Evolutionary conservation across 108 stramenopile species (phyloP).

Genomic region (Pelagomonas calceolata): DNA sequence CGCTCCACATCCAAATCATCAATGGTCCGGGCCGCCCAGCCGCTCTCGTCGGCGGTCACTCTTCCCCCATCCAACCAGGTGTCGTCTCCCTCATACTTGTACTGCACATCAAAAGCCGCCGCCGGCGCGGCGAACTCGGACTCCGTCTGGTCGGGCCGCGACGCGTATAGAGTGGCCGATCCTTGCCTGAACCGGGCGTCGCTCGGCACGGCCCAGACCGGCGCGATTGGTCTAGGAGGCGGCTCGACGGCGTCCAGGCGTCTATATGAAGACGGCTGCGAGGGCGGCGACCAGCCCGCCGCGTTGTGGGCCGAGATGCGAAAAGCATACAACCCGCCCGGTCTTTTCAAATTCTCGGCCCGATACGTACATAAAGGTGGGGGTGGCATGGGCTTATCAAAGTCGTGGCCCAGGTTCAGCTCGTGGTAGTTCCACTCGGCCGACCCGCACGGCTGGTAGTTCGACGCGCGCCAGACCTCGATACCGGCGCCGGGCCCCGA

Average conservation of each 20-base stretch:
- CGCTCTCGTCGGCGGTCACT: not conserved
- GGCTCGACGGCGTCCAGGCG: not conserved
- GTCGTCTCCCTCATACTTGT: not conserved
- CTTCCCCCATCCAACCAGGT: not conserved
- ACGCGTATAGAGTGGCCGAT: not conserved
- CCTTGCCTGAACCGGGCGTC: not conserved
- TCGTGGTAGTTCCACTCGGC: not conserved
- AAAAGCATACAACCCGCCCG: not conserved
- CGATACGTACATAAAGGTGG: not conserved
- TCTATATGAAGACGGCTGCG: not conserved
- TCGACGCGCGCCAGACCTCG: not conserved
- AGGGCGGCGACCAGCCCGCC: not conserved
- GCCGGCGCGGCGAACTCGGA: not conserved
- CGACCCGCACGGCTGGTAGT: not conserved
- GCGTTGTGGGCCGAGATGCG: not conserved
- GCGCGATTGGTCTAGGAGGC: not conserved
- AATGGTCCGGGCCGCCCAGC: not conserved
- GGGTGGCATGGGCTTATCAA: not conserved
- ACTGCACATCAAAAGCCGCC: not conserved
- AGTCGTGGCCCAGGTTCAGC: not conserved
- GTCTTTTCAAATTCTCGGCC: not conserved
- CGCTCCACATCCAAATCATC: not conserved
- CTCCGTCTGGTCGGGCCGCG: not conserved
- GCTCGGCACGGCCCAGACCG: not conserved
- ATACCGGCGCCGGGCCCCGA: not conserved